Evolutionary conservation across 441 rosid species (phyloP).

Genomic region (Mallotus repandus): DNA sequence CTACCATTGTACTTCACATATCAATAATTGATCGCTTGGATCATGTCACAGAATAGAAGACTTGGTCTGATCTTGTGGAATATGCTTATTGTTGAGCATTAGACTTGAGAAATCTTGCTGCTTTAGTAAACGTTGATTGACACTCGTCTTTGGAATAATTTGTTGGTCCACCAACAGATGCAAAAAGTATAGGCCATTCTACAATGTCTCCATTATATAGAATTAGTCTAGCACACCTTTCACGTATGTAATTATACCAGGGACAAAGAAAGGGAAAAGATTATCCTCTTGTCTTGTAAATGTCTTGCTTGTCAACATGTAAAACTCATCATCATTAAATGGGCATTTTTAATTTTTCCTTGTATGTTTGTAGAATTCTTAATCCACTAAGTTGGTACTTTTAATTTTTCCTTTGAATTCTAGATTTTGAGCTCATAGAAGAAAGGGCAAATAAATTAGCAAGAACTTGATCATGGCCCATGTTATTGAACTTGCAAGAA

Average conservation of each 20-base stretch:
- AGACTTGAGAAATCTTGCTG: constrained; percentile 3
- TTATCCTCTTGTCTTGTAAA: constrained; percentile 5
- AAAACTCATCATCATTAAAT: neutral
- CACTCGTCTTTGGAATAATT: constrained; percentile 8
- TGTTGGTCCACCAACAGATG: constrained; percentile 17
- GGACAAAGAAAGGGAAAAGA: constrained; percentile 13
- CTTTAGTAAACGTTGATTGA: constrained; percentile 10
- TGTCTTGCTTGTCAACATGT: constrained; percentile 10
- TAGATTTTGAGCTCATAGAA: too few relatives aligned
- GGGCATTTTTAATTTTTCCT: neutral
- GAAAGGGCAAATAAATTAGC: too few relatives aligned
- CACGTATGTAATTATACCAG: constrained; percentile 22
- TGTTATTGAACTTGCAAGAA: too few relatives aligned
- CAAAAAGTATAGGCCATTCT: constrained; percentile 14
- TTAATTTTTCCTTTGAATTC: too few relatives aligned
- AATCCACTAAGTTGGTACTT: neutral
- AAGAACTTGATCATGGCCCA: too few relatives aligned
- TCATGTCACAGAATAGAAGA: constrained; percentile 1
- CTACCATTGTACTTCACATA: constrained; percentile 25
- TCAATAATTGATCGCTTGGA: constrained; percentile 21
- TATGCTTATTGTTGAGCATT: constrained; percentile 10
- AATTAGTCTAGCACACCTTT: constrained; percentile 9
- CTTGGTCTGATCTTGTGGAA: constrained; percentile 2
- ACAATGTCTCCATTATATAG: constrained; percentile 9
- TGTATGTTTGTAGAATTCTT: neutral